Evolutionary conservation across 805 yeast species (phyloP), one percentile per base, ranked within the genome.

Genomic region (Ogataea chonburiensis): DNA sequence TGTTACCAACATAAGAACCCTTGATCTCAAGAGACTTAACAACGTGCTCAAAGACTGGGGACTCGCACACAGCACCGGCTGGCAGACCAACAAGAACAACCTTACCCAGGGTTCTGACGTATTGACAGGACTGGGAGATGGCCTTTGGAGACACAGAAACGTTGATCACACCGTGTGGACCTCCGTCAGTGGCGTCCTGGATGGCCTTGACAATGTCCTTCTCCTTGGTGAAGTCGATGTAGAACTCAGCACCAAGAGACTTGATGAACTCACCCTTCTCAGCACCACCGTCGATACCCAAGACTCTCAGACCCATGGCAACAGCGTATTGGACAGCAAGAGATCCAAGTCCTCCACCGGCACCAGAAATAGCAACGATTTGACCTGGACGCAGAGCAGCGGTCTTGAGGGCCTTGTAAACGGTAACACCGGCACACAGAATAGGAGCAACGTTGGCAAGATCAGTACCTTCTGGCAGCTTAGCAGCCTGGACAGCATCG

Each of bases 391-490:
- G 34, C 24, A 80, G 67, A 46, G 73, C 74, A 42, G 93, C 85
- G 28, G 85, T 81, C 74, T 85, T 85, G 61, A 86, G 70, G 32
- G 93, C 95, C 73, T 85, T 85, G 79, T 86, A 86, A 38, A 84
- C 93, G 30, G 95, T 86, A 62, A 86, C 79, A 64, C 95, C 95
- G 28, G 94, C 95, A 69, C 95, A 86, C 58, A 86, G 73, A 56
- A 86, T 77, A 50, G 95, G 95, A 12, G 94, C 79, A 44, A 79
- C 73, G 51, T 71, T 74, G 43, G 89, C 87, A 53, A 85, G 73
- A 58, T 86, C 87, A 28, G 83, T 67, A 42, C 77, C 80, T 53
- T 71, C 58, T 45, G 93, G 87, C 52, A 86, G 78, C 53, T 72
- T 69, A 29, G 94, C 94, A 32, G 93, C 94, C 57, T 85, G 93